phyloP scores from a whole-genome alignment of 2,329 filamentous ascomycete genomes.

The Coniochaeta sp. region DNA sequence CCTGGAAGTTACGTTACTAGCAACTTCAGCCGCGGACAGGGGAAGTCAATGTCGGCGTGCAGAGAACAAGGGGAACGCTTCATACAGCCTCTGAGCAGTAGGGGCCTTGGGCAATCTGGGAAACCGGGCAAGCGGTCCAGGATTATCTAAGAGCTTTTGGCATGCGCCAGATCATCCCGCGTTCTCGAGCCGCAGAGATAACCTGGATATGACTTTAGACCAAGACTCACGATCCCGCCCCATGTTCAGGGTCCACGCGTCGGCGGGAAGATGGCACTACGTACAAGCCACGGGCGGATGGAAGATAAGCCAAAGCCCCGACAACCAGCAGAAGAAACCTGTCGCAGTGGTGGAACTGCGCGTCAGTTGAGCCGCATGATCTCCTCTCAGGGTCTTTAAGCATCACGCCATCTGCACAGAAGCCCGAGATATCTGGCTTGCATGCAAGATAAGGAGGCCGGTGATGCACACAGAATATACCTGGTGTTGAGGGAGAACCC shows the following conservation, averaged over 20 bases:
- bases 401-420: neutral
- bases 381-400: neutral
- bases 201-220: neutral
- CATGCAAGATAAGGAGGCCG: neutral
- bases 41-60: neutral
- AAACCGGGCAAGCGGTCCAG: conserved; percentile 3
- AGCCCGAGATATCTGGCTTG: neutral
- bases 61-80: neutral
- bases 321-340: neutral
- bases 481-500: no score
- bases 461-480: neutral
- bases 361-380: neutral
- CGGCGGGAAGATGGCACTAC: neutral
- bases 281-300: neutral
- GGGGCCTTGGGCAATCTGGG: neutral
- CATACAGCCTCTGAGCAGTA: neutral
- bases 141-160: neutral
- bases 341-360: neutral
- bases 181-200: neutral
- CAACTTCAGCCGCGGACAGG: neutral
- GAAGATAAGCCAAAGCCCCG: neutral
- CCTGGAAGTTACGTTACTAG: neutral
- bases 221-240: neutral
- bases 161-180: neutral
- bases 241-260: neutral